These are phyloP conservation scores for Aspergillus melleus DNA, from an alignment of 2,329 filamentous ascomycete species.

Conservation along the genomic window DNA sequence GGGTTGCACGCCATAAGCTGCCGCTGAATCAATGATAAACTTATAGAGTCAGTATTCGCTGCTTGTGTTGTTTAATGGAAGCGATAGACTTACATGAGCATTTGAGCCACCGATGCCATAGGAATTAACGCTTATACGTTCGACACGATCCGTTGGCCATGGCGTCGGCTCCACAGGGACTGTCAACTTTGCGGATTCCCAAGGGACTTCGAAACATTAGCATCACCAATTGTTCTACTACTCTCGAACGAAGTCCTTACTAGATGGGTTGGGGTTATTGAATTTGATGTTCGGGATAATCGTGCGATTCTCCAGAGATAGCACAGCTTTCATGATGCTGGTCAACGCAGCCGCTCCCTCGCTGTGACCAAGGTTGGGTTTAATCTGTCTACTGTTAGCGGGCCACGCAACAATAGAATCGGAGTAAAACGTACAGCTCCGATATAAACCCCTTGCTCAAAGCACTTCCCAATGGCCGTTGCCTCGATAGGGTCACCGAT, in stretches of 20 bases:
- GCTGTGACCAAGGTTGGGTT: constrained; percentile 21
- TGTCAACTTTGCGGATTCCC: background rate
- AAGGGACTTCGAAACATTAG: background rate
- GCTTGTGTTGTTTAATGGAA: background rate
- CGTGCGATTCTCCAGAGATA: constrained; percentile 14
- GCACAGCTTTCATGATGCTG: constrained; percentile 18
- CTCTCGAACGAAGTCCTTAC: background rate
- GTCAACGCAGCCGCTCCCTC: constrained; percentile 18
- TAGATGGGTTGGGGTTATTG: constrained; percentile 22
- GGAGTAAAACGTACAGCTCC: constrained; percentile 14
- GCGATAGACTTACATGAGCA: constrained; percentile 5
- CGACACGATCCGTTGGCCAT: constrained; percentile 19
- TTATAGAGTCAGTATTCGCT: background rate
- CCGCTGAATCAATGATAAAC: background rate
- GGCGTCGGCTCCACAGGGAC: constrained; percentile 2
- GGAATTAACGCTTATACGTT: constrained; percentile 27
- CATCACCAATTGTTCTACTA: background rate
- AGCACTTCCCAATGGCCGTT: constrained; percentile 6
- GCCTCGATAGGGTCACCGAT: constrained; percentile 12
- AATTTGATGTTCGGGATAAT: constrained; percentile 22
- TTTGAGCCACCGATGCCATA: constrained; percentile 26
- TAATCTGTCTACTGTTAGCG: constrained; percentile 3
- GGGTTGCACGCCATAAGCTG: background rate
- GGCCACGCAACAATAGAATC: too few relatives aligned
- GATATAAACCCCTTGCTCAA: constrained; percentile 5